Evolutionary conservation across 108 stramenopile species (phyloP).

Genomic region (Skeletonema grethae): DNA sequence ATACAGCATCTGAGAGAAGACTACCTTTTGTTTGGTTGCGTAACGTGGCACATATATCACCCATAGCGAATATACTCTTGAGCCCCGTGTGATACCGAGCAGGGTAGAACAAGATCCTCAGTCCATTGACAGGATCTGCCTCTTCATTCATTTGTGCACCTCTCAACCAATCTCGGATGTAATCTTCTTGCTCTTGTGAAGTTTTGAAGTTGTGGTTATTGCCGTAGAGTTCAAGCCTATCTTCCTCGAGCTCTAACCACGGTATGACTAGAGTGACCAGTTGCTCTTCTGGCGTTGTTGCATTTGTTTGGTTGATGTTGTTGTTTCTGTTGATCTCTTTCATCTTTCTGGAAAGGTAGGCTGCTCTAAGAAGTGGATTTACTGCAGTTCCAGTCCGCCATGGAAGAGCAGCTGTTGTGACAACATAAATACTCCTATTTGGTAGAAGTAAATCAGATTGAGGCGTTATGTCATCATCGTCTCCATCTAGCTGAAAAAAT

Average conservation of each 20-base stretch:
- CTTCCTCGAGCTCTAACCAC: slow-evolving; percentile 82
- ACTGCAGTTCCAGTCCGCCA: slow-evolving; percentile 91
- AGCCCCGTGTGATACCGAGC: slow-evolving; percentile 72
- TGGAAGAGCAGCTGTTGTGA: slow-evolving; percentile 86
- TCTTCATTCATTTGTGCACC: slow-evolving; percentile 71
- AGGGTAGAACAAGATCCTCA: slow-evolving; percentile 75
- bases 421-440: slow-evolving; percentile 66
- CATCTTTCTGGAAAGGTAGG: slow-evolving; percentile 59
- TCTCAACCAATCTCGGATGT: slow-evolving; percentile 72
- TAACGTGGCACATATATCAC: slow-evolving; percentile 65
- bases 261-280: slow-evolving; percentile 84
- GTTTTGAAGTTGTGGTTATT: slow-evolving; percentile 49
- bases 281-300: slow-evolving; percentile 22
- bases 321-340: slow-evolving; percentile 34
- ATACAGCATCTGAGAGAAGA: slow-evolving; percentile 38
- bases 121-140: slow-evolving; percentile 46
- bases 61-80: slow-evolving; percentile 84
- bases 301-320: slow-evolving; percentile 6
- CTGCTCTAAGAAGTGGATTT: slow-evolving; percentile 86
- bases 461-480: slow-evolving; percentile 57
- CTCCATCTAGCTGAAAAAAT: slow-evolving; percentile 32
- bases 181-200: slow-evolving; percentile 73
- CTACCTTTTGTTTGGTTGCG: slow-evolving; percentile 32
- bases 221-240: slow-evolving; percentile 64
- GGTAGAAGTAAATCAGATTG: slow-evolving; percentile 68